Base-by-base conservation (phyloP, 2,329 filamentous ascomycete species). In the Microsporum audouinii region DNA sequence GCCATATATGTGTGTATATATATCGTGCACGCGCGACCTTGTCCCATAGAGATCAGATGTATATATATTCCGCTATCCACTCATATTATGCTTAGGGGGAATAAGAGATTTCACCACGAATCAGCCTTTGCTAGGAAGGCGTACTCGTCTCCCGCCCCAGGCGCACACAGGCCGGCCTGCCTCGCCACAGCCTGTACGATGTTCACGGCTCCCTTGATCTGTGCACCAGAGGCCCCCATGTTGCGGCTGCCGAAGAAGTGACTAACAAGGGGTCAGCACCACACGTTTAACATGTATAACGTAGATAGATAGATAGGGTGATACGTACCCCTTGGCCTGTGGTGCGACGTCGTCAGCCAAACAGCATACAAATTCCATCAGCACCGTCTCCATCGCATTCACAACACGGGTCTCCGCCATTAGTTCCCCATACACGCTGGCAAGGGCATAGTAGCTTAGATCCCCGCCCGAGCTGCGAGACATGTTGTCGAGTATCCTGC, bases 341-440 rank as follows among this genome's bases (percentile, higher is more conserved):
- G 67, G 64, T 36, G 63, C 66, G 27, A 68, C 68, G 14, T 64
- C 65, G 60, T 68, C 67, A 14, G 65, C 68, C 43, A 71, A 61
- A 66, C 69, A 71, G 58, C 67, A 69, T 12, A 69, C 67, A 61
- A 71, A 71, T 60, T 70, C 69, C 51, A 71, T 39, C 62, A 71
- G 53, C 2, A 66, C 69, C 43, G 69, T 71, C 57, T 69, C 68
- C 59, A 63, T 59, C 29, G 60, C 63, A 41, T 64, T 64, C 10
- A 70, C 61, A 29, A 70, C 65, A 31, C 64, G 63, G 53, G 62
- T 63, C 59, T 70, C 69, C 5, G 65, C 63, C 59, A 71, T 66
- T 10, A 71, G 60, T 38, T 69, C 68, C 36, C 69, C 69, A 60
- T 71, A 71, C 51, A 71, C 67, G 60, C 66, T 67, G 12, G 64